Base-by-base conservation (phyloP, 169 alveolate genomes). In the Plasmodium knowlesi region DNA sequence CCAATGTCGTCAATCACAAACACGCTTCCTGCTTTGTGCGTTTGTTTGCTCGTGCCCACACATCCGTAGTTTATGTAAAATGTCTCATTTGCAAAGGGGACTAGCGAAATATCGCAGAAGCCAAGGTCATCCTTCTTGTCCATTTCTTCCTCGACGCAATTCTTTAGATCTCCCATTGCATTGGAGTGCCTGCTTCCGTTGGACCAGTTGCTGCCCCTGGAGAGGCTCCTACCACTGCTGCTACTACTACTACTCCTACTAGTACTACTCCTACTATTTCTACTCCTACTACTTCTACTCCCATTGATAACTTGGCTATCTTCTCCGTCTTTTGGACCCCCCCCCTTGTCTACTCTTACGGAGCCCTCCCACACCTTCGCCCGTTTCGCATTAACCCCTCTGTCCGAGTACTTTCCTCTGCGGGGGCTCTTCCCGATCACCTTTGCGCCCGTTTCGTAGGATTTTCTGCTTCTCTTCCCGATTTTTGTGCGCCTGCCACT, bases 41-140 rank as follows among this genome's bases (percentile, higher is more conserved):
- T 39, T 4, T 30, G 41, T 34, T 22, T 30, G 28, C 8, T 57
- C 16, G 5, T 50, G 19, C 71, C 8, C 25, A 82, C 19, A 72
- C 92, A 81, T n/a, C 95, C 95, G 83, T 82, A 91, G 37, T 91
- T 91, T 43, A 91, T 91, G 78, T 91, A 46, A 91, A 91, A 91
- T 6, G 43, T 41, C 25, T 37, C 30, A 37, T 91, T 50, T 19
- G 76, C 76, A 82, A 91, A 91, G n/a, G 92, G 91, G 9, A 91
- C 73, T 54, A 37, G 74, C 12, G 95, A 91, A 81, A 91, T 82
- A 19, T 91, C 91, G 57, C 86, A 76, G 74, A 91, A 91, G 9
- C 95, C 95, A 41, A 71, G 19, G 16, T 91, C 72, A 12, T 46
- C 67, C 2, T 54, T 76, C 3, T 86, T 76, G 30, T 25, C 57